Evolutionary conservation across 352 stramenopile species (phyloP), one percentile per base, ranked within the genome.

Genomic region (Phytophthora nicotianae): DNA sequence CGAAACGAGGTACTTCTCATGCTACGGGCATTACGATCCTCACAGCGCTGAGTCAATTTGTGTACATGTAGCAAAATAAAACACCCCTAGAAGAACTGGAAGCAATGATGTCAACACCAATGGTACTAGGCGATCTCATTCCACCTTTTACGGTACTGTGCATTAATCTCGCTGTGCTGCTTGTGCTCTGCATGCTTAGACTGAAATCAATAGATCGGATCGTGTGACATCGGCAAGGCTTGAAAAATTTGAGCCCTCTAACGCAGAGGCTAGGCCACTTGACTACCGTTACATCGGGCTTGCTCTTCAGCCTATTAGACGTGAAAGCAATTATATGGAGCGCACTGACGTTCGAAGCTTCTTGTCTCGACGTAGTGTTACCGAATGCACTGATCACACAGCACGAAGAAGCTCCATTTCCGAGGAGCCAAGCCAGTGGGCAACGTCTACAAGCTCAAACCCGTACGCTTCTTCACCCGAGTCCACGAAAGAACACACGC

Each of bases 71-170:
- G 82, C 76, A 89, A 82, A 89, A 86, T 21, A 81, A 70, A 5
- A 91, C 80, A 20, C 78, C 83, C 5, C 59, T 91, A 0, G 80
- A 90, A 52, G 83, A 89, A 46, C 65, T 90, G 10, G 73, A 91
- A 53, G 58, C 66, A 0, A 50, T 58, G 11, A 49, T 67, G 2
- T 51, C 50, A 35, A 54, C 57, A n/a, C 55, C 68, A 33, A 75
- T 65, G 55, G 81, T 90, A 38, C 42, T n/a, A 17, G 35, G 3
- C 41, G 14, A 37, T n/a, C 35, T 16, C 21, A n/a, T 37, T 48
- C 1, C 4, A 58, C 1, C 10, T 49, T n/a, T 35, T 13, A 11
- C 19, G 16, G 20, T 17, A 27, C n/a, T 41, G 3, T 11, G 7
- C 4, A n/a, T 41, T 50, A 8, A 49, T 50, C 38, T 58, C 13